Evolutionary conservation across 805 yeast species (phyloP).

Genomic region (Candida schatavii): DNA sequence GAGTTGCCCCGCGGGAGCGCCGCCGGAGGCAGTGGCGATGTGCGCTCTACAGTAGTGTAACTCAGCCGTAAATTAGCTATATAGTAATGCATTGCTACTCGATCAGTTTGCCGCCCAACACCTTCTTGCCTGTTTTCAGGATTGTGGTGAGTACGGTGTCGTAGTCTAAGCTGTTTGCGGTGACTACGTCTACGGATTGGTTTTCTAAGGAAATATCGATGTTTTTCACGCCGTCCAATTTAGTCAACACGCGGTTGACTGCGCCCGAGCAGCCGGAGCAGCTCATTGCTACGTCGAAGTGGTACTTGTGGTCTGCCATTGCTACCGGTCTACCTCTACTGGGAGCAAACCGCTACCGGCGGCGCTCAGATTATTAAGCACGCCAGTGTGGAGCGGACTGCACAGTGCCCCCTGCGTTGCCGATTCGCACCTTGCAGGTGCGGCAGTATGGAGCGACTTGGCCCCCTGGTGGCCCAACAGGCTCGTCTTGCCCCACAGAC

Average conservation of each 20-base stretch:
- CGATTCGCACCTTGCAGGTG: too few relatives aligned
- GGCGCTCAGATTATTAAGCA: background rate
- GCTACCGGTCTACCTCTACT: too few relatives aligned
- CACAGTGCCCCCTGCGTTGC: too few relatives aligned
- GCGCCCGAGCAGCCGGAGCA: constrained; percentile 90
- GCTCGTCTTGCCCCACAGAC: too few relatives aligned
- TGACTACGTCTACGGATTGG: constrained; percentile 78
- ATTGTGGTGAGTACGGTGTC: constrained; percentile 80
- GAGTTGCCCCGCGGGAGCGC: too few relatives aligned
- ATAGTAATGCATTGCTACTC: too few relatives aligned
- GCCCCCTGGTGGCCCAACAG: too few relatives aligned
- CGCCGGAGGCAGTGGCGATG: too few relatives aligned
- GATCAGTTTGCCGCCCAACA: constrained; percentile 62
- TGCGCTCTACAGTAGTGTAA: too few relatives aligned
- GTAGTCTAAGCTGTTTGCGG: constrained; percentile 54
- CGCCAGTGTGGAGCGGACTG: background rate
- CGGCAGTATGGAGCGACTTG: too few relatives aligned
- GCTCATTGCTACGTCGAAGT: constrained; percentile 79
- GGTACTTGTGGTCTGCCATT: constrained; percentile 62
- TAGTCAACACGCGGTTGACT: constrained; percentile 69
- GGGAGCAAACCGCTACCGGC: constrained; percentile 1
- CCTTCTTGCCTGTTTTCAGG: constrained; percentile 86
- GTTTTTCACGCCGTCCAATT: constrained; percentile 69
- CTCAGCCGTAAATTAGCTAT: too few relatives aligned
- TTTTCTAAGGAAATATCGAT: constrained; percentile 73